phyloP scores from a whole-genome alignment of 1,284 basidiomycete genomes.

The Ceratobasidium papillatum region DNA sequence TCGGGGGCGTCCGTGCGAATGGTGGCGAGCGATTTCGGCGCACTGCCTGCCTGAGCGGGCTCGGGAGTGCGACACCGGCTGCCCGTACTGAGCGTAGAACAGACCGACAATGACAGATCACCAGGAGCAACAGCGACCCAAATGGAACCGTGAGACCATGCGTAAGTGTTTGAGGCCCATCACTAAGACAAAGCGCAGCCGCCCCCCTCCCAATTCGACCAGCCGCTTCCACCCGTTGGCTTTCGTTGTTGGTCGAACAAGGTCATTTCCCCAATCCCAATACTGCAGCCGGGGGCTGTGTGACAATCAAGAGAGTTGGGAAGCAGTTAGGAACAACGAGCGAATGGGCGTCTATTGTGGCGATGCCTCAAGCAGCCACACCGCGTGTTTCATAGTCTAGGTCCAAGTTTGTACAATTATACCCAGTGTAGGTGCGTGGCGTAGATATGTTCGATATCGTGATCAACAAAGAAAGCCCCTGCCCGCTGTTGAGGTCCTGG shows the following conservation, averaged over 20 bases:
- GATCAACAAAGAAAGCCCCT: neutral
- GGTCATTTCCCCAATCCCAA: neutral
- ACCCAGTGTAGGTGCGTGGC: constrained; percentile 16
- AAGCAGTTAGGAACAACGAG: neutral
- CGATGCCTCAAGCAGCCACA: neutral
- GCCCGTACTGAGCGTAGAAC: neutral
- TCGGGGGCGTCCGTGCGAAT: constrained; percentile 23
- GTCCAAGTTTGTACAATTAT: constrained; percentile 17
- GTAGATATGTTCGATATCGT: neutral
- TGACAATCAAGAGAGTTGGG: neutral
- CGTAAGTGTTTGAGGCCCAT: constrained; percentile 11
- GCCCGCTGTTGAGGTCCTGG: neutral
- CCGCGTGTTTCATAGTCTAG: neutral
- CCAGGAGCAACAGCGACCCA: neutral
- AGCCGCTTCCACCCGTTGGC: too few species aligned
- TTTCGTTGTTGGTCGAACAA: neutral
- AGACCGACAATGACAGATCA: neutral
- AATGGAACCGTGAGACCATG: constrained; percentile 21
- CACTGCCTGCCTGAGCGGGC: constrained; percentile 31
- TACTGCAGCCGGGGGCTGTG: constrained; percentile 27
- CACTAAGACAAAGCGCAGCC: constrained; percentile 11
- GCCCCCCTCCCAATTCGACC: neutral
- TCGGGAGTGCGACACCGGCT: constrained; percentile 30
- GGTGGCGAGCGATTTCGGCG: constrained; percentile 35
- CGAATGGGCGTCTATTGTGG: constrained; percentile 24